Evolutionary conservation across 257 asterid genomes (phyloP).

Genomic region (Nicotiana tabacum): DNA sequence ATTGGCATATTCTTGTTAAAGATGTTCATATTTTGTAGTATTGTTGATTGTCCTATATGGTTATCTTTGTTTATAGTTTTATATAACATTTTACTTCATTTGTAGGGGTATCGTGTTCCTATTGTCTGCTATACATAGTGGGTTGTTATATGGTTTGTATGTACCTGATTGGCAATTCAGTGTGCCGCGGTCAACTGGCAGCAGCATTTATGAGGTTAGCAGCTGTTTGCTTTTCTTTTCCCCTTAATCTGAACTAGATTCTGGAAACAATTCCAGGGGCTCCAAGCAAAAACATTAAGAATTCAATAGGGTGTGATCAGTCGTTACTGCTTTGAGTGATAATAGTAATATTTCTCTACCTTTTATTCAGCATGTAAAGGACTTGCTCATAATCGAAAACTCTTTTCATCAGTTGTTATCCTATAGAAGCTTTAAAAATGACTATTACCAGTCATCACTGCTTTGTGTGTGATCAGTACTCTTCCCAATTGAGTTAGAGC

Average conservation of each 20-base stretch:
- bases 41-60: not conserved
- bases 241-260: not conserved
- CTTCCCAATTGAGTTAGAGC: not conserved
- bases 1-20: not conserved
- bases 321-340: not conserved
- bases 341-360: not conserved
- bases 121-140: slow-evolving; percentile 46
- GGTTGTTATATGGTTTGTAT: slow-evolving; percentile 58
- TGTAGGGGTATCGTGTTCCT: slow-evolving; percentile 48
- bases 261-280: not conserved
- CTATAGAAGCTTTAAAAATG: not conserved
- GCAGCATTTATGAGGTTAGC: slow-evolving; percentile 42
- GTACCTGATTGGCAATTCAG: slow-evolving; percentile 74
- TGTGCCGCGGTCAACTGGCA: slow-evolving; percentile 28
- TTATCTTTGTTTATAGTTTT: not conserved
- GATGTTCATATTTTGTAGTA: not conserved
- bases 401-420: not conserved
- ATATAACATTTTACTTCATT: slow-evolving; percentile 5
- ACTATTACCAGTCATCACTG: not conserved
- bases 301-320: not conserved
- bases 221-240: not conserved
- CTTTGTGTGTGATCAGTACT: not conserved
- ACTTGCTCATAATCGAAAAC: not conserved
- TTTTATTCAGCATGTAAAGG: not conserved
- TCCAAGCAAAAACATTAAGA: not conserved